Evolutionary conservation across 768 basidiomycete genomes (phyloP), one percentile per base, ranked within the genome.

Genomic region (Coprinellus micaceus): DNA sequence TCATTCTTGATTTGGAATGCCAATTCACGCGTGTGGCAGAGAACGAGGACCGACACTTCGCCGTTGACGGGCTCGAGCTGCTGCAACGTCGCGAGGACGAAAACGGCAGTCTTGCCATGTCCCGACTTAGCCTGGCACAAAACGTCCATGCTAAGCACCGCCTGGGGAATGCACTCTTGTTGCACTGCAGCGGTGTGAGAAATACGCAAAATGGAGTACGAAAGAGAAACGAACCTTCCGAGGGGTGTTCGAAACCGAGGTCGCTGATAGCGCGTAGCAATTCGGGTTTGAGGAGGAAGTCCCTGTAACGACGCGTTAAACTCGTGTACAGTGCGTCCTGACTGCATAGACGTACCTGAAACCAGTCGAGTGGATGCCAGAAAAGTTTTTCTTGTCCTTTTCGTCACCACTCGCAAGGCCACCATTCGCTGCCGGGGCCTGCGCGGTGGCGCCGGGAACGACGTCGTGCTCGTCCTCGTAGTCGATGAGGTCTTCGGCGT

Each of bases 1-100:
- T 99, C 97, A 77, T 99, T 99, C 82, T 96, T 94, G 76, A 99
- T 99, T 78, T 99, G 97, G 80, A 94, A 99, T 51, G 97, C 97
- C 58, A 99, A 82, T 79, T 99, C 97, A 65, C 97, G 92, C 26
- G 97, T 99, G 78, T 99, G 97, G 76, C 97, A 99, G 58, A 99
- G 85, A 65, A 99, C 95, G 67, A 99, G 81, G 62, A 98, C 96
- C 50, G 94, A 92, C 54, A 98, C 95, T 74, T 98, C 95, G 71
- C 97, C 97, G 66, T 96, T 90, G 59, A 97, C 92, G 48, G 97
- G 96, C 70, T 99, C 97, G 61, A 99, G 82, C 72, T 99, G 97
- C 74, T 99, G 97, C 46, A 99, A 83, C 22, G 94, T 96, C 37
- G 97, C 95, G 61, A 98, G 83, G 63, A 99, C 97, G 71, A 99